These are phyloP conservation scores for Gryganskiella cystojenkinii DNA, from an alignment of 192 early-diverging fungal species.

Conservation along the genomic window DNA sequence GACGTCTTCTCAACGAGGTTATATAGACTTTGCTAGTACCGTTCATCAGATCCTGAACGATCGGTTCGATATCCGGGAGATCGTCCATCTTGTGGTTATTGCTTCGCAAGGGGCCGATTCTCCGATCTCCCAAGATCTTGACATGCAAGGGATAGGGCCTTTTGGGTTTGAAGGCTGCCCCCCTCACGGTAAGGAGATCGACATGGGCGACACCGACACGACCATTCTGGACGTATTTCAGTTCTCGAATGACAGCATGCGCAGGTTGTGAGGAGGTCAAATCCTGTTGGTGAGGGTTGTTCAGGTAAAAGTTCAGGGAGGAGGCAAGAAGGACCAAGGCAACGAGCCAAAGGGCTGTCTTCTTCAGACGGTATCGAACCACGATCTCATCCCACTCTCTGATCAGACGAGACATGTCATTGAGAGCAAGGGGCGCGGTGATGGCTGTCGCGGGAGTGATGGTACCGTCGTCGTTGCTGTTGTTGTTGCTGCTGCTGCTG, in stretches of 20 bases:
- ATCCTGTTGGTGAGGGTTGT: not conserved
- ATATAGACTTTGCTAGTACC: conserved; percentile 19
- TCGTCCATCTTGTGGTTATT: not conserved
- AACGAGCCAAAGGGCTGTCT: no score
- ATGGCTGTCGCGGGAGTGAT: not conserved
- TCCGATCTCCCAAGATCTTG: not conserved
- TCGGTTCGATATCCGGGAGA: not conserved
- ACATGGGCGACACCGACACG: conserved; percentile 3
- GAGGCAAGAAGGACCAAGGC: not conserved
- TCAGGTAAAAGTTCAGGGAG: not conserved
- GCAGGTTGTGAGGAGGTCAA: not conserved
- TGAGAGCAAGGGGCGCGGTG: conserved; percentile 1
- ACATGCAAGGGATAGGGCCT: conserved; percentile 2
- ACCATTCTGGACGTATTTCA: conserved; percentile 10
- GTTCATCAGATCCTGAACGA: conserved; percentile 14
- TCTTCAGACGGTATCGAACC: no score
- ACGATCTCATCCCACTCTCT: no score
- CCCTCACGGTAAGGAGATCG: conserved; percentile 3
- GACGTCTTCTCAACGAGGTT: not conserved
- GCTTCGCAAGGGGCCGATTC: not conserved
- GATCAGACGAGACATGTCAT: no score
- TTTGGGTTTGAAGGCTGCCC: not conserved
- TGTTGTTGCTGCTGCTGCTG: no score
- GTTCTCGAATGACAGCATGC: conserved; percentile 4
- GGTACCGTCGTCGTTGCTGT: not conserved